Evolutionary conservation across 257 asterid genomes (phyloP), one percentile per base, ranked within the genome.

Genomic region (Craterostigma plantagineum): DNA sequence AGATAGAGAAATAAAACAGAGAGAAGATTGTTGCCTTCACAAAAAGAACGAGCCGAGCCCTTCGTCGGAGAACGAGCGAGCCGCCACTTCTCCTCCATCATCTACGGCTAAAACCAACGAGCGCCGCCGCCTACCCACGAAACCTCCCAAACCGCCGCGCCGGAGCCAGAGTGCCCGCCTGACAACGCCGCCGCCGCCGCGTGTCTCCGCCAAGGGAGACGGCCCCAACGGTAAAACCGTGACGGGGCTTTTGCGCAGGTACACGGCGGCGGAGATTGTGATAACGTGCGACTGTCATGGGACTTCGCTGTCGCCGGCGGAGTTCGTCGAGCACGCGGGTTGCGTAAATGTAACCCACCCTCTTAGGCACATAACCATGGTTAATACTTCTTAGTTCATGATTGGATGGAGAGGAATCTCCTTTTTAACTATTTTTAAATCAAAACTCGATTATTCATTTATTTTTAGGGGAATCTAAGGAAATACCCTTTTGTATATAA

Each of bases 281-380:
- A 73, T 80, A 10, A 56, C 69, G 12, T 76, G 93, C 12, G 68
- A 68, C 34, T 80, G 93, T 65, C 93, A 80, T 34, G 70, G 86
- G 42, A 63, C 46, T n/a, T 64, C 70, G 0, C 66, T 76, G 52
- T 46, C 86, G 0, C 91, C 91, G 0, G 71, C 91, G 3, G 82
- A 47, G 61, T 80, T 80, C 46, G 80, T 80, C 43, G 75, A 73
- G 73, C 93, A 80, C 36, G 86, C 93, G 0, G 93, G 91, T 34
- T 75, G 82, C 7, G 52, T 57, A 1, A 60, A 69, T 38, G 14
- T 73, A 35, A 27, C 62, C 1, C 62, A 73, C 35, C 93, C 93
- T 0, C 47, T 81, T 18, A 65, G 61, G 36, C 91, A 80, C 50
- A 80, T 80, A 18, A 77, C 80, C 3, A 43, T 80, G 17, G 57